phyloP scores from a whole-genome alignment of 169 alveolate genomes.

The Eimeria acervulina region DNA sequence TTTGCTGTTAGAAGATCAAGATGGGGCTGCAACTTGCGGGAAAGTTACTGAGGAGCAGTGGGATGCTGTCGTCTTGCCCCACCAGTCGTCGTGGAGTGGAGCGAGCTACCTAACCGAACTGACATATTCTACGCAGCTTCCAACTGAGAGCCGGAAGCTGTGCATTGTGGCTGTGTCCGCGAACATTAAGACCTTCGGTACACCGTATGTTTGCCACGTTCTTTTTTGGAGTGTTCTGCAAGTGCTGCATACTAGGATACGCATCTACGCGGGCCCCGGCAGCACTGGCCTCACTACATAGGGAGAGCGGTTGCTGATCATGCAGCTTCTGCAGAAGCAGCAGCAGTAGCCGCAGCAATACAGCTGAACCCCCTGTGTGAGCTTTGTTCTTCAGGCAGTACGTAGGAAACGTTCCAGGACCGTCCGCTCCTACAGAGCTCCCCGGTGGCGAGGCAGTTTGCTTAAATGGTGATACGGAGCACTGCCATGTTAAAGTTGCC shows the following conservation, averaged over 20 bases:
- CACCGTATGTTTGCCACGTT: conserved; percentile 35
- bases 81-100: conserved; percentile 39
- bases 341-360: background rate
- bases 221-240: background rate
- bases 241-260: background rate
- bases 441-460: conserved; percentile 3
- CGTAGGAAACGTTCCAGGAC: conserved; percentile 59
- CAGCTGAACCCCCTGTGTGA: background rate
- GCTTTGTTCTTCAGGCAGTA: conserved; percentile 39
- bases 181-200: background rate
- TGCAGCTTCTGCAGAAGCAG: background rate
- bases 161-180: conserved; percentile 25
- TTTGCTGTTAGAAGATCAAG: conserved; percentile 36
- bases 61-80: conserved; percentile 38
- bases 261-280: background rate
- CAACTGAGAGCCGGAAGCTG: conserved; percentile 36
- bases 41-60: background rate
- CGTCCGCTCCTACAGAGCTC: conserved; percentile 55
- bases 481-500: background rate
- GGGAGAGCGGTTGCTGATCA: background rate
- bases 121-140: conserved; percentile 19
- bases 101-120: background rate
- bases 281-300: background rate
- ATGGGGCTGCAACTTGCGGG: conserved; percentile 12
- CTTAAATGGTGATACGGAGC: background rate